Percentiles rank a stretch among this genome's conserved stretches.
phyloP scores from a whole-genome alignment of 805 yeast species.

The Ogataea wickerhamii region DNA sequence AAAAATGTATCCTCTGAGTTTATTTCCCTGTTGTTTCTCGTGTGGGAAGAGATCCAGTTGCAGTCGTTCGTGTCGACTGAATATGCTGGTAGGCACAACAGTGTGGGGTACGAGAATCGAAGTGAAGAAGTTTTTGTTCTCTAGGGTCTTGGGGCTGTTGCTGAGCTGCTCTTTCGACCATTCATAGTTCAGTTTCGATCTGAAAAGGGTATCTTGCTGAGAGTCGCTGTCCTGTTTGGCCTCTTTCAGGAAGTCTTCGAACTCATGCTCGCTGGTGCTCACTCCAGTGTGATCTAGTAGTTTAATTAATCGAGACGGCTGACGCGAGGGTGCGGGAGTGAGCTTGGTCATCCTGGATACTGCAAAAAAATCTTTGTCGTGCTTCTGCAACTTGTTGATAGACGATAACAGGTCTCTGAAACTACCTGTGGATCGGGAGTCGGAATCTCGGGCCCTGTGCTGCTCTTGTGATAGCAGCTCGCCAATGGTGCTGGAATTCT shows the following conservation, averaged over 20 bases:
- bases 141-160: constrained; percentile 37
- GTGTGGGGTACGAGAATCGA: constrained; percentile 38
- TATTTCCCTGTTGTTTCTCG: background rate
- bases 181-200: constrained; percentile 49
- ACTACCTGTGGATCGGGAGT: constrained; percentile 7
- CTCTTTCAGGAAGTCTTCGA: constrained; percentile 41
- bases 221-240: constrained; percentile 40
- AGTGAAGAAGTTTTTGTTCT: constrained; percentile 42
- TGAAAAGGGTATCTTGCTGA: constrained; percentile 42
- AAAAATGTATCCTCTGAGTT: constrained; percentile 15
- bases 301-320: constrained; percentile 1
- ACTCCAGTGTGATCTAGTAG: constrained; percentile 2
- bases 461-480: constrained; percentile 3
- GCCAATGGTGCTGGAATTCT: constrained; percentile 7
- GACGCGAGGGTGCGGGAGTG: constrained; percentile 19
- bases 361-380: constrained; percentile 4
- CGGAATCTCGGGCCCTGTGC: background rate
- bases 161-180: constrained; percentile 40
- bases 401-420: constrained; percentile 24
- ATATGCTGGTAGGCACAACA: constrained; percentile 19
- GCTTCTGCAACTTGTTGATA: constrained; percentile 22
- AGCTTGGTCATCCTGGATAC: constrained; percentile 27
- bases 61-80: background rate
- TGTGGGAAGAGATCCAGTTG: constrained; percentile 20
- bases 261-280: constrained; percentile 13